Evolutionary conservation across 108 stramenopile genomes (phyloP), one percentile per base, ranked within the genome.

Genomic region (Nannochloropsis oceanica): DNA sequence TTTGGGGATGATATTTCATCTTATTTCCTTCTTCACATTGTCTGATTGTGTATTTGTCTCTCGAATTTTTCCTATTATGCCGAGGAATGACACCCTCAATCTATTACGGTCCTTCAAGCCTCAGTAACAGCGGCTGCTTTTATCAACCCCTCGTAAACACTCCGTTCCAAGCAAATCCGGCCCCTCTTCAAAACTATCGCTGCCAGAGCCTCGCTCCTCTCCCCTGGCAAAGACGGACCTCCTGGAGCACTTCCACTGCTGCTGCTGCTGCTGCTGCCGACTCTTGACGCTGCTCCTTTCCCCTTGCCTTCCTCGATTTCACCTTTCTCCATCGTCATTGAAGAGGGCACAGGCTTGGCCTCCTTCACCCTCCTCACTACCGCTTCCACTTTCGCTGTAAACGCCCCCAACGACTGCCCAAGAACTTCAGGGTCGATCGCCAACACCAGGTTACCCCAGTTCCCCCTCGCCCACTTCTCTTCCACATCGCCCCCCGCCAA

Each of bases 401-500:
- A 86, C 27, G 22, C 82, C 81, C 81, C 87, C 25, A 83, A 27
- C 27, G 43, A 83, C 42, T 85, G 79, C 27, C 89, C 89, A 24
- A 89, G 83, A 7, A 89, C 34, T 81, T 85, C 85, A n/a, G 89
- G 87, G 86, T 89, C 89, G 43, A 89, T 86, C n/a, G 87, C 87
- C 25, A 89, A 25, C 25, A 89, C 80, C 13, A 89, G 85, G 83
- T 84, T 88, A 43, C 89, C 89, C 89, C 89, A 89, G 82, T 89
- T 89, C 25, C 85, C 84, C 22, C 85, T n/a, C 27, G 80, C 25
- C 14, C 83, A 85, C 27, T 89, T 89, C 34, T 88, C 86, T 13
- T 88, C 85, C 83, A 88, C 88, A 20, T 87, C 89, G 13, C 88
- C 89, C 43, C 89, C 88, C 13, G 86, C 80, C 26, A 89, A 42